Conservation (phyloP, 75 land plant species). For the Chamaecyparis obtusa region DNA sequence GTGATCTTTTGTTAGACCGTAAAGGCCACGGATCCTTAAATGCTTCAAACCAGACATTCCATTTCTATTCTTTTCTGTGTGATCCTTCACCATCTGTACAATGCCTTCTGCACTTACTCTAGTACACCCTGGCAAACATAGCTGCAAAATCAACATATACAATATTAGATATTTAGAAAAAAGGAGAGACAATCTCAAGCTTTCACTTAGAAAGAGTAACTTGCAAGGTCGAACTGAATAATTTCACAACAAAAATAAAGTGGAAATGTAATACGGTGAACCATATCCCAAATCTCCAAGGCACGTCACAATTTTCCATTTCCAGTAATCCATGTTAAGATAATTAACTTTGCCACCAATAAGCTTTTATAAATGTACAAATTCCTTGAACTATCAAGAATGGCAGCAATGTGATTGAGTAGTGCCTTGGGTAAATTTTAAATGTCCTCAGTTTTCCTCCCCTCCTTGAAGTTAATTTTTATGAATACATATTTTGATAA, state of each 20-base stretch:
- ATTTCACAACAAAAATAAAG: neutral
- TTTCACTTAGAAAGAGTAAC: neutral
- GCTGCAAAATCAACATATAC: constrained; percentile 32
- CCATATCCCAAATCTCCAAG: neutral
- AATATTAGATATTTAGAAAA: neutral
- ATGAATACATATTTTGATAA: neutral
- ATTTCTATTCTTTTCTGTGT: constrained; percentile 17
- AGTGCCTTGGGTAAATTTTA: neutral
- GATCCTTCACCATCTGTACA: constrained; percentile 43
- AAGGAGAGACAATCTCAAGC: neutral
- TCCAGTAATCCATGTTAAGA: neutral
- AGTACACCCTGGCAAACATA: constrained; percentile 75
- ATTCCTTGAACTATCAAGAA: neutral
- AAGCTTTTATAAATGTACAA: neutral
- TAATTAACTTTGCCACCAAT: neutral
- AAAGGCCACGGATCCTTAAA: constrained; percentile 63
- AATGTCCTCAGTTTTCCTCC: neutral
- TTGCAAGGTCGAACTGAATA: neutral
- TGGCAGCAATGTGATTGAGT: neutral
- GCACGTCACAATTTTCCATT: neutral
- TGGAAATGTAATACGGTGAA: neutral
- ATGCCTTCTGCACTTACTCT: constrained; percentile 65
- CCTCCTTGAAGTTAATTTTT: neutral
- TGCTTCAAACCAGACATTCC: constrained; percentile 43
- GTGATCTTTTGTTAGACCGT: constrained; percentile 55